Conservation (phyloP, 495 filamentous ascomycete species). For the Cudoniella acicularis region DNA sequence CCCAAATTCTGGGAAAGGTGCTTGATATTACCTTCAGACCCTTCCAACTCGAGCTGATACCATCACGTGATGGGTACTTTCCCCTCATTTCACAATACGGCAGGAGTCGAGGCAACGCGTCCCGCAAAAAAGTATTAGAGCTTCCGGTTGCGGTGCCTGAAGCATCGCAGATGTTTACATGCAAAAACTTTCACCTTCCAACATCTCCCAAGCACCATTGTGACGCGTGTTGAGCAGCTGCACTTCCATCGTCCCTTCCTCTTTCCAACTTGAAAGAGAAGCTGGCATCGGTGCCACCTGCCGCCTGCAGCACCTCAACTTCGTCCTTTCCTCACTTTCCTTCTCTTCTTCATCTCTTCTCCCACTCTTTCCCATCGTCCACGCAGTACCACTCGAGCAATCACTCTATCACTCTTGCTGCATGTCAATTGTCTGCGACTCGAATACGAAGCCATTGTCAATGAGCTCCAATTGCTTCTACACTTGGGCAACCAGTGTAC, state of each 20-base stretch:
- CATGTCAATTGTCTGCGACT: background rate
- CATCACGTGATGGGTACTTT: no score
- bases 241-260: background rate
- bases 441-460: conserved; percentile 2
- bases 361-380: conserved; percentile 6
- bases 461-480: conserved; percentile 16
- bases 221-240: no score
- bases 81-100: no score
- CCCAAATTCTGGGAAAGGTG: no score
- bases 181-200: no score
- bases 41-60: no score
- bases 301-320: background rate
- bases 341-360: conserved; percentile 1
- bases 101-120: no score
- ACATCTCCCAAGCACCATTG: no score
- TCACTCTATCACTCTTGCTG: background rate
- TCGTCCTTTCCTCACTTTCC: background rate
- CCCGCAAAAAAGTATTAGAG: no score
- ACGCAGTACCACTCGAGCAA: conserved; percentile 3
- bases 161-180: no score
- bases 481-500: background rate
- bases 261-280: background rate
- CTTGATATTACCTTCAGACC: no score
- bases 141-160: no score
- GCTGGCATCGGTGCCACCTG: background rate